Evolutionary conservation across 805 yeast genomes (phyloP).

Genomic region (Candida stauntonica): DNA sequence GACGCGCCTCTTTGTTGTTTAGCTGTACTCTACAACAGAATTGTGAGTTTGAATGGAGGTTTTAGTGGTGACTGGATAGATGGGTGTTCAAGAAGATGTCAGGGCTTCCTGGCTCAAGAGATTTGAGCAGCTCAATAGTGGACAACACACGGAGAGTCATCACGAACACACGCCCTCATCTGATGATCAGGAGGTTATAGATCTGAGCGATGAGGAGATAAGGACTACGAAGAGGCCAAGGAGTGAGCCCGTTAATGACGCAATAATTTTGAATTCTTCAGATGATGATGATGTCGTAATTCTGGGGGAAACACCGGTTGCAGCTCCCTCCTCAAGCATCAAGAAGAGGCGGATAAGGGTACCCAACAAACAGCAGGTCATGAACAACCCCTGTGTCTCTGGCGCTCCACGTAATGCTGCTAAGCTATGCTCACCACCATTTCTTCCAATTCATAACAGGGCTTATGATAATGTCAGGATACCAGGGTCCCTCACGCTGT

Average conservation of each 20-base stretch:
- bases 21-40: no score
- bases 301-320: background rate
- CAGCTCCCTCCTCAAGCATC: no score
- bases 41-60: no score
- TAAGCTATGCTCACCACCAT: conserved; percentile 11
- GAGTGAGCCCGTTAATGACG: background rate
- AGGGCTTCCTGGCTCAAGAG: conserved; percentile 17
- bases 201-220: conserved; percentile 1
- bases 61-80: no score
- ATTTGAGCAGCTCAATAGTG: conserved; percentile 1
- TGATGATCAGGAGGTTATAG: conserved; percentile 2
- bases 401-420: background rate
- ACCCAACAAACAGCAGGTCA: background rate
- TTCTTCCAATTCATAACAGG: conserved; percentile 21
- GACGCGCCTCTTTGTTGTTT: no score
- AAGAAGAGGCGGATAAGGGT: background rate
- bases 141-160: background rate
- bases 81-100: conserved; percentile 15
- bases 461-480: conserved; percentile 16
- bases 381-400: background rate
- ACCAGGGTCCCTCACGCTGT: conserved; percentile 23
- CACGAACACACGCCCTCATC: background rate
- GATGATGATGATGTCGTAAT: background rate
- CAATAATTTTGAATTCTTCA: background rate
- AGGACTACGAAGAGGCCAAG: background rate